Percentiles rank a stretch among this genome's conserved stretches.
Evolutionary conservation across 2,329 filamentous ascomycete genomes (phyloP).

Genomic region (Fusarium redolens): DNA sequence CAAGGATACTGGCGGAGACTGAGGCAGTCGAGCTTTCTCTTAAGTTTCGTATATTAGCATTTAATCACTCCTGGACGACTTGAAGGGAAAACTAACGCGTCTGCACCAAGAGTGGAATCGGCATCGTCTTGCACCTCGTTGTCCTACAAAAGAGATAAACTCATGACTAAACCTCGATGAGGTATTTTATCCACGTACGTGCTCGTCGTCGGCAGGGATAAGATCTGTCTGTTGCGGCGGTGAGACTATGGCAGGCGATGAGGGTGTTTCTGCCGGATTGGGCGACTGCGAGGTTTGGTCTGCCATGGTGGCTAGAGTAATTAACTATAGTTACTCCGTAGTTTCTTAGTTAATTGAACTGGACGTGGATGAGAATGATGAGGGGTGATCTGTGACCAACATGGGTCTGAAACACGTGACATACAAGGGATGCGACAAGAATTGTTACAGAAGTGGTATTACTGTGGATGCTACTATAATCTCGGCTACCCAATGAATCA

Average conservation of each 20-base stretch:
- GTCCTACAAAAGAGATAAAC: neutral
- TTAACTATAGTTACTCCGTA: neutral
- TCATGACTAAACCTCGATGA: neutral
- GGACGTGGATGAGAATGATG: neutral
- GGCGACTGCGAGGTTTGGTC: neutral
- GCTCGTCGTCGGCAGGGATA: neutral
- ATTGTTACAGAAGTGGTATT: neutral
- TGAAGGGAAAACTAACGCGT: neutral
- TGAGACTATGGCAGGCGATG: neutral
- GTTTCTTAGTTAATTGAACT: neutral
- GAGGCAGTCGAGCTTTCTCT: conserved; percentile 25
- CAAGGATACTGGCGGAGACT: conserved; percentile 15
- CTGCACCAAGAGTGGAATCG: neutral
- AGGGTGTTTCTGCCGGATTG: neutral
- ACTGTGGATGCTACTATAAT: neutral
- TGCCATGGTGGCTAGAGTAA: neutral
- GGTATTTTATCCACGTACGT: neutral
- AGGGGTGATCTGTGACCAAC: neutral
- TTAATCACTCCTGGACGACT: neutral
- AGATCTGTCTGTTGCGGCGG: neutral
- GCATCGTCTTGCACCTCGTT: neutral
- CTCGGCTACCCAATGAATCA: neutral
- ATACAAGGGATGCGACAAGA: neutral
- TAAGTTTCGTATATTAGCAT: neutral
- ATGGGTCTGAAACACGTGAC: neutral